These are phyloP conservation scores for Blattamonas nauphoetae DNA, from an alignment of 78 protist genomes.

Conservation along the genomic window DNA sequence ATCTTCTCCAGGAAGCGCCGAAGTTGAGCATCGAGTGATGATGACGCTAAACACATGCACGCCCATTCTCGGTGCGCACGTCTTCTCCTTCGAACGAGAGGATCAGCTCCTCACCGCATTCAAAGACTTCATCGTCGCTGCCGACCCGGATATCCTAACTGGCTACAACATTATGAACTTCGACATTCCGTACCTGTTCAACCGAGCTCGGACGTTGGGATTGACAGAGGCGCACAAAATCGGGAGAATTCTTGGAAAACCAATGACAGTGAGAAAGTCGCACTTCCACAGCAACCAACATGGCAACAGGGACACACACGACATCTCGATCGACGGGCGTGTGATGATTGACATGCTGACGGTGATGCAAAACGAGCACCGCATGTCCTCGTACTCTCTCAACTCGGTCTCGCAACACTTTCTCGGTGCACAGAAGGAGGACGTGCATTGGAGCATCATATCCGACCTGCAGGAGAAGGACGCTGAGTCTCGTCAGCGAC, in stretches of 20 bases:
- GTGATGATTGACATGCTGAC: slow-evolving; percentile 66
- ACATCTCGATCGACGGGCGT: slow-evolving; percentile 56
- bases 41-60: slow-evolving; percentile 75
- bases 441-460: slow-evolving; percentile 93
- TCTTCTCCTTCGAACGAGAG: slow-evolving; percentile 60
- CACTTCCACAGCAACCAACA: slow-evolving; percentile 10
- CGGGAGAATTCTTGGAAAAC: not conserved
- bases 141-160: slow-evolving; percentile 86
- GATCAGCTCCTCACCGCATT: slow-evolving; percentile 57
- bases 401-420: slow-evolving; percentile 88
- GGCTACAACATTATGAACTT: slow-evolving; percentile 96
- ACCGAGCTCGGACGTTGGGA: slow-evolving; percentile 66
- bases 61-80: slow-evolving; percentile 80
- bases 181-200: slow-evolving; percentile 90
- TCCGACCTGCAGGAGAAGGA: slow-evolving; percentile 79
- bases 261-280: not conserved
- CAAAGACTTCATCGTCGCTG: slow-evolving; percentile 32
- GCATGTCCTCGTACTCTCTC: slow-evolving; percentile 86
- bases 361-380: slow-evolving; percentile 48
- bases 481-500: slow-evolving; percentile 83
- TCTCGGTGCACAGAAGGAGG: slow-evolving; percentile 96
- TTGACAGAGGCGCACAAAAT: not conserved
- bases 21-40: slow-evolving; percentile 7
- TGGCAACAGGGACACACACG: slow-evolving; percentile 8
- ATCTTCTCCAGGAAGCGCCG: not conserved